Base-by-base conservation (phyloP, 106 monocot species). In the Dioscorea alata region DNA sequence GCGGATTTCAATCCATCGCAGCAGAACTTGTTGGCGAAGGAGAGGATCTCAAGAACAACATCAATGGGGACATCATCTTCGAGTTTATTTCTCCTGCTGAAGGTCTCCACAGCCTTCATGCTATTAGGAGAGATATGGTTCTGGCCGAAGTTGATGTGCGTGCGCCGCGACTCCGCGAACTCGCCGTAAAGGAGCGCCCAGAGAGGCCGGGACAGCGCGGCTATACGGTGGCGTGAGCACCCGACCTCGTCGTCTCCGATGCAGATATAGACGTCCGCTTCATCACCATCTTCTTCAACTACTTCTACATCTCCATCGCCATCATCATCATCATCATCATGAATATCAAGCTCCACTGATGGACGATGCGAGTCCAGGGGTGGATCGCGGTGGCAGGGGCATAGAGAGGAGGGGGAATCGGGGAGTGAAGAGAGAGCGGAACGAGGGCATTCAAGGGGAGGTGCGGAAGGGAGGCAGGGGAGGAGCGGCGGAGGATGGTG, bases 21-120 rank as follows among this genome's bases (percentile, higher is more conserved):
- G 69, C 99, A 99, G 60, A 90, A 99, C 60, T 74, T 85, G 65
- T 99, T 99, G 6, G 99, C 68, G 50, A 99, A 99, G 4, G 75
- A 57, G n/a, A 99, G 85, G 66, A 90, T 73, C 75, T 99, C 93
- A 15, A 93, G 65, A 12, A 90, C 51, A 14, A 69, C 81, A 49
- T 85, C 89, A 14, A 76, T 60, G 2, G 83, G 79, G 10, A 88
- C 57, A 54, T 68, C 73, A 49, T 84, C 75, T 33, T 73, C 79
- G 32, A 91, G 72, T 17, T 51, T 57, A 6, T 85, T 85, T 0
- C 60, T 71, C 22, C 93, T 75, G 61, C 77, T 79, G 64, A 81
- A 99, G 8, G 61, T 61, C 17, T 77, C 80, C 5, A 90, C 74
- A 19, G 87, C 90, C 53, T 70, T 68, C 87, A 99, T 90, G 21